Evolutionary conservation across 257 asterid genomes (phyloP), one percentile per base, ranked within the genome.

Genomic region (Thymus quinquecostatus): DNA sequence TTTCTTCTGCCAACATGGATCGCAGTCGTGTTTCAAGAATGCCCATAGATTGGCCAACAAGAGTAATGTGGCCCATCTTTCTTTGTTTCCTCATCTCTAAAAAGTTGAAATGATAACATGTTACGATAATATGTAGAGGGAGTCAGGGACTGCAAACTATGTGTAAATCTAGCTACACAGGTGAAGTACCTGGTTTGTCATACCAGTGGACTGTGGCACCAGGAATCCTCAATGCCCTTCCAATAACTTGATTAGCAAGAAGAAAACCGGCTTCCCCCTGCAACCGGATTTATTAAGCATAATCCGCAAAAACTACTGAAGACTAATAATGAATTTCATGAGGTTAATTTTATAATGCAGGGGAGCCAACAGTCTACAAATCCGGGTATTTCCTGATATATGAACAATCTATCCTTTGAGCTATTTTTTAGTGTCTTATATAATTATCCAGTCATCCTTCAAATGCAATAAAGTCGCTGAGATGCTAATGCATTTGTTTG

Each of bases 131-230:
- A 69, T 60, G 56, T 27, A 70, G 40, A 51, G 54, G 30, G 57
- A 50, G 10, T 54, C 63, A 72, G 54, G 8, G 44, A 14, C 66
- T 53, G 54, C 55, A 38, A 61, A 45, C 6, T 6, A 40, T 21
- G 59, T 43, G 56, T 64, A 59, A 55, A 72, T 45, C 11, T 38
- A 40, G 13, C 54, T 34, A 68, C 62, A 70, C 49, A 51, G 47
- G 28, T 41, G 66, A 83, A 96, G 56, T 55, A 95, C 98, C 99
- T 88, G 96, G 98, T 78, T 95, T 95, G 84, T 92, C 94, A 68
- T 95, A 95, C 99, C 99, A 95, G 84, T 95, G 99, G 79, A 95
- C 56, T 33, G 98, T 79, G 76, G 97, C 97, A 64, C 98, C 98
- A 0, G 96, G 86, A 54, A 84, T 82, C 71, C 83, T 83, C 83